Conservation (phyloP, 2,329 filamentous ascomycete species). For the Verticillium dahliae region DNA sequence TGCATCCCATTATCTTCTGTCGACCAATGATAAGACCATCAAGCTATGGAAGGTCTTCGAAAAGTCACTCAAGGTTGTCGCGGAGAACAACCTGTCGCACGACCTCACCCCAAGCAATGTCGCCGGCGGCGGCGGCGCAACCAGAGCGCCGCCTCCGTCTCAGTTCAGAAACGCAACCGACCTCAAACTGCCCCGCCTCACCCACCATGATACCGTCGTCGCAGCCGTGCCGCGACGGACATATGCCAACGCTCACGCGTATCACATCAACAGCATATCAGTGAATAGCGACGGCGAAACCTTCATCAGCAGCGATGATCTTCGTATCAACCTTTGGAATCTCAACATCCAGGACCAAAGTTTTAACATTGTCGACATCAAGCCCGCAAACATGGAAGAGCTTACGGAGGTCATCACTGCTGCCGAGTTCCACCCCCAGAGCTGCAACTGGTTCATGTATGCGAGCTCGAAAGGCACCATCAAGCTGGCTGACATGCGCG, state of each 20-base stretch:
- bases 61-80: constrained; percentile 97
- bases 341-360: constrained; percentile 98
- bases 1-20: constrained; percentile 94
- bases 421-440: constrained; percentile 91
- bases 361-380: constrained; percentile 99
- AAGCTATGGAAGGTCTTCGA: constrained; percentile 99
- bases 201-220: constrained; percentile 96
- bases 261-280: constrained; percentile 99
- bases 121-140: constrained; percentile 70
- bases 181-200: constrained; percentile 89
- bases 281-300: constrained; percentile 99
- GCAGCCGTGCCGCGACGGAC: constrained; percentile 92
- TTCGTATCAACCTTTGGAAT: constrained; percentile 98
- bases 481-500: constrained; percentile 96
- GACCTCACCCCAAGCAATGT: constrained; percentile 76
- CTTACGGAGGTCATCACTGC: constrained; percentile 98
- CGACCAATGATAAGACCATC: constrained; percentile 99
- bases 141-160: constrained; percentile 63
- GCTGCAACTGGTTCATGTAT: constrained; percentile 99
- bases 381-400: constrained; percentile 99
- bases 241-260: constrained; percentile 96
- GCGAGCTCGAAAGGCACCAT: constrained; percentile 98
- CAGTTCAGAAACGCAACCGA: constrained; percentile 76
- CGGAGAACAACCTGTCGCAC: constrained; percentile 95
- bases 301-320: constrained; percentile 96